These are phyloP conservation scores for Schoenoplectus triqueter DNA, from an alignment of 202 grass and related monocot species.

Conservation along the genomic window DNA sequence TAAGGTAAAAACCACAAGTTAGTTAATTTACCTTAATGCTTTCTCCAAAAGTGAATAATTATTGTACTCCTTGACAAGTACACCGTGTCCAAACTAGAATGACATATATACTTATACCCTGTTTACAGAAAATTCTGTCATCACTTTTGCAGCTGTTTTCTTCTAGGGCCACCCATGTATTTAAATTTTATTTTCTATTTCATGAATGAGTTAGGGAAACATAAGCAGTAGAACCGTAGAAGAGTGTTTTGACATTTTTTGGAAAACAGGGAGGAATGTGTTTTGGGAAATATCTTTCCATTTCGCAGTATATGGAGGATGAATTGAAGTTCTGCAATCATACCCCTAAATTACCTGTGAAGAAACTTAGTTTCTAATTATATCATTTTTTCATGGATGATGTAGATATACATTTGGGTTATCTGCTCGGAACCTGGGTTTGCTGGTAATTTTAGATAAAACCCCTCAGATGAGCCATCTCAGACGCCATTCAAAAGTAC, in stretches of 20 bases:
- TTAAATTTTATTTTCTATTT: neutral
- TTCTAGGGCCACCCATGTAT: neutral
- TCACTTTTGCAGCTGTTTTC: neutral
- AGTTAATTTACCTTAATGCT: neutral
- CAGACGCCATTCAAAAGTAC: constrained; percentile 31
- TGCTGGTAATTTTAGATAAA: constrained; percentile 82
- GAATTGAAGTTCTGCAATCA: no score
- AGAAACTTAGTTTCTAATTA: neutral
- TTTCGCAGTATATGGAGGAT: neutral
- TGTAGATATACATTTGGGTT: constrained; percentile 72
- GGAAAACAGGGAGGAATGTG: neutral
- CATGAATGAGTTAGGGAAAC: neutral
- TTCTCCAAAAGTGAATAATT: neutral
- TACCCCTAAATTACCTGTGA: neutral
- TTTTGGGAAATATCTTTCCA: neutral
- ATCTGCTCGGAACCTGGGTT: constrained; percentile 69
- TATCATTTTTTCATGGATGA: constrained; percentile 21
- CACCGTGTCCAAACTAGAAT: neutral
- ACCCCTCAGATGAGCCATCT: constrained; percentile 53
- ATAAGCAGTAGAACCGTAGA: no score
- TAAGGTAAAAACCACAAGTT: constrained; percentile 55
- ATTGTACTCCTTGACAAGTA: neutral
- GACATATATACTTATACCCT: constrained; percentile 5
- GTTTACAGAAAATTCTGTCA: neutral
- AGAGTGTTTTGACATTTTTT: neutral